Percentiles rank a stretch among this genome's conserved stretches.
Evolutionary conservation across 164 flowering plant genomes (phyloP).

Genomic region (Stephania yunnanensis): DNA sequence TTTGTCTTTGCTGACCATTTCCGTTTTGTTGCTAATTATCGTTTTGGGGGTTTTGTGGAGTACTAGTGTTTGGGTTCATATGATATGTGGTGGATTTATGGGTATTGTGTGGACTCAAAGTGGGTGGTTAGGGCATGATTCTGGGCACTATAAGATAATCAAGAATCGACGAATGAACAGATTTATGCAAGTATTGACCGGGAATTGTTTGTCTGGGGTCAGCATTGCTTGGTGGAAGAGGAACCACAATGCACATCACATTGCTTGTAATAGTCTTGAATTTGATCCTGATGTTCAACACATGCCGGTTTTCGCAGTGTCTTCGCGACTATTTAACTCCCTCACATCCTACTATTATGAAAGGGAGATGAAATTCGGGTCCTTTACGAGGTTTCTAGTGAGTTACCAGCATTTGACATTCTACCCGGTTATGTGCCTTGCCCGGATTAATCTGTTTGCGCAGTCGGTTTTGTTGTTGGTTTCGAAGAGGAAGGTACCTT

Average conservation of each 20-base stretch:
- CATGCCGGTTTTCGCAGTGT: conserved; percentile 56
- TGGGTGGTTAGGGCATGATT: conserved; percentile 59
- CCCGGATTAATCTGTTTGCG: conserved; percentile 41
- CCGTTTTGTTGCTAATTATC: conserved; percentile 21
- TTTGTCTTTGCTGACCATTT: conserved; percentile 19
- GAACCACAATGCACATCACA: conserved; percentile 67
- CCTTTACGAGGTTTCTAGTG: conserved; percentile 37
- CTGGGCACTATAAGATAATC: conserved; percentile 58
- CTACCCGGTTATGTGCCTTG: conserved; percentile 59
- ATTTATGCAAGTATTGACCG: conserved; percentile 38
- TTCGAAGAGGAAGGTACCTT: conserved; percentile 36
- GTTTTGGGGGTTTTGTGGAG: conserved; percentile 38
- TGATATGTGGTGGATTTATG: conserved; percentile 37
- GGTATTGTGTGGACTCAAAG: conserved; percentile 54
- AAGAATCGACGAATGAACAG: conserved; percentile 25
- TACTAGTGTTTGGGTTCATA: conserved; percentile 28
- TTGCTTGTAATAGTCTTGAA: conserved; percentile 50
- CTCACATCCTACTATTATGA: conserved; percentile 43
- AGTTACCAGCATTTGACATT: conserved; percentile 61
- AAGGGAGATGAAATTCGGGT: conserved; percentile 41
- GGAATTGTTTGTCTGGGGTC: conserved; percentile 57
- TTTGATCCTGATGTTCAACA: conserved; percentile 61
- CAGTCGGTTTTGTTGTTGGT: conserved; percentile 49
- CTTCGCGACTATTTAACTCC: conserved; percentile 37
- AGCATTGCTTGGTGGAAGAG: conserved; percentile 81